phyloP scores from a whole-genome alignment of 257 asterid species.

The Capsicum pubescens region DNA sequence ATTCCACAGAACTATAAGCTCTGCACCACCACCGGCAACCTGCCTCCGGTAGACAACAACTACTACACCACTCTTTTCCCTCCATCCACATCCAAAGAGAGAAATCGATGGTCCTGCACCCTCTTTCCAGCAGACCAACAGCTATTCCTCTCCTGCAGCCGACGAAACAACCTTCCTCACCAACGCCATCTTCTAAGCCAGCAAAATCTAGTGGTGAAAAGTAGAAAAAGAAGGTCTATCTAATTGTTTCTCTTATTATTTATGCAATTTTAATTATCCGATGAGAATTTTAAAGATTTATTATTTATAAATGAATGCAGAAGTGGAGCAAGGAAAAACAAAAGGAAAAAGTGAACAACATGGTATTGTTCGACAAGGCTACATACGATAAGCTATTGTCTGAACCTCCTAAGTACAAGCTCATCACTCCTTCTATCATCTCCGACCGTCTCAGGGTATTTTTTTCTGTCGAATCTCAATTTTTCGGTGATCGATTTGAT shows the following conservation, averaged over 20 bases:
- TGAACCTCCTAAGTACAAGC: conserved; percentile 72
- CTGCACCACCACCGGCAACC: too few relatives aligned
- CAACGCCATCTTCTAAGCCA: conserved; percentile 77
- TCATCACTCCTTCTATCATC: conserved; percentile 86
- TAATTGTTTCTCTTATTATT: background rate
- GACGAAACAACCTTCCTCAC: too few relatives aligned
- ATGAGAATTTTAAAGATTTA: background rate
- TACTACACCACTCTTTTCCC: too few relatives aligned
- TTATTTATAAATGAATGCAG: conserved; percentile 49
- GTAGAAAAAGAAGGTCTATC: conserved; percentile 88
- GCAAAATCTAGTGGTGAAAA: conserved; percentile 45
- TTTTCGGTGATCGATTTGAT: background rate
- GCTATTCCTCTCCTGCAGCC: too few relatives aligned
- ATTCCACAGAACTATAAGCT: too few relatives aligned
- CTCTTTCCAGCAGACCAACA: too few relatives aligned
- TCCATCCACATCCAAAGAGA: too few relatives aligned
- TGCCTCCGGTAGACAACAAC: too few relatives aligned
- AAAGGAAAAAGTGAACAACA: conserved; percentile 97
- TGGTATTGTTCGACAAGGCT: conserved; percentile 82
- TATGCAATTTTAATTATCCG: background rate
- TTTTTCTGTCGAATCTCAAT: background rate
- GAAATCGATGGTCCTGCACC: too few relatives aligned
- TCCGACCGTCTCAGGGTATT: conserved; percentile 94
- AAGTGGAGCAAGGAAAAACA: conserved; percentile 89
- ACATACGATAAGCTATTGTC: conserved; percentile 64